Conservation (phyloP, 371 early-diverging fungal genomes). For the Mortierella sp. region DNA sequence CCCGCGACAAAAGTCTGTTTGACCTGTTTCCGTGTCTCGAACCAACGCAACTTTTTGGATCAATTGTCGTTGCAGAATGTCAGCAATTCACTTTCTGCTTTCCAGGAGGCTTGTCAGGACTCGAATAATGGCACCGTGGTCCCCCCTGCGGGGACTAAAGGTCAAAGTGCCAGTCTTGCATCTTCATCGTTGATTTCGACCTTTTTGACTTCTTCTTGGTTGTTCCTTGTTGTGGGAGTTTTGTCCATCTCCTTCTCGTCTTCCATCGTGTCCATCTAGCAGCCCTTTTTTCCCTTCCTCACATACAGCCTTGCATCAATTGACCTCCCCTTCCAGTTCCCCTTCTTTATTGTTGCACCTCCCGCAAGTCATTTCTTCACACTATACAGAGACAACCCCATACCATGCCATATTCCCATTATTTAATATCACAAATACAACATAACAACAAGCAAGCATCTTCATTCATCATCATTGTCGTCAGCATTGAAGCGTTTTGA, state of each 20-base stretch:
- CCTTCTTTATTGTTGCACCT: conserved; percentile 1
- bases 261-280: not conserved
- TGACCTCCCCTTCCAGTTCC: not conserved
- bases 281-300: not conserved
- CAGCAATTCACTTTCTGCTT: conserved; percentile 19
- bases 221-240: not conserved
- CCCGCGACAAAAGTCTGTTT: conserved; percentile 34
- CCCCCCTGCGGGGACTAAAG: conserved; percentile 20
- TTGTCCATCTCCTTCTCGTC: not conserved
- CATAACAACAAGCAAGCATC: not conserved
- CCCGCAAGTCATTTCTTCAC: too few relatives aligned
- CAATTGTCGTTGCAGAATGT: conserved; percentile 30
- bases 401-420: not conserved
- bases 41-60: conserved; percentile 34
- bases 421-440: not conserved
- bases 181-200: not conserved
- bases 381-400: too few relatives aligned
- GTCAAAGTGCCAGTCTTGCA: conserved; percentile 26
- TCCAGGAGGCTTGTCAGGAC: conserved; percentile 42
- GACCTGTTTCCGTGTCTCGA: conserved; percentile 36
- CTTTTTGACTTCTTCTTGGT: conserved; percentile 5
- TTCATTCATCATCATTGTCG: too few relatives aligned
- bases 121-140: conserved; percentile 27
- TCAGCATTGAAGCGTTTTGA: not conserved
- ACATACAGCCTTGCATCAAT: not conserved